phyloP scores from a whole-genome alignment of 2,329 filamentous ascomycete species.

The Fusarium sp. region DNA sequence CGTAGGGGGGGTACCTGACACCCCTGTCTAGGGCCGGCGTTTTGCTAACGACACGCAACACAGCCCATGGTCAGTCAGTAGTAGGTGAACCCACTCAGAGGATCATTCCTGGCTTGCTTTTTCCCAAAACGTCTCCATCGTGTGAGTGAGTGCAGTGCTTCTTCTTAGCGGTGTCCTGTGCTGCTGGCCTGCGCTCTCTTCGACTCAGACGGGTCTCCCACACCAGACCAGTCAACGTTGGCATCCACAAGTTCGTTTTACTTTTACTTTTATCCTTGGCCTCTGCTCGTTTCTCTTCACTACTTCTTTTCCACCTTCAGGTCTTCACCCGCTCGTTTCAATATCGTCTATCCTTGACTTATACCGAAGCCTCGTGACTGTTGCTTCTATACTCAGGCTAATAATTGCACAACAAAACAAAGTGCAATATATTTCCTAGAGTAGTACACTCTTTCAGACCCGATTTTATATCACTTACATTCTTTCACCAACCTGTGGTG shows the following conservation, averaged over 20 bases:
- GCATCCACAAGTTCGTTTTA: slow-evolving; percentile 42
- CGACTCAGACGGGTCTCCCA: slow-evolving; percentile 23
- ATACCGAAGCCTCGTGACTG: slow-evolving; percentile 15
- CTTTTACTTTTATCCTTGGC: slow-evolving; percentile 40
- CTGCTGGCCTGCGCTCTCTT: slow-evolving; percentile 30
- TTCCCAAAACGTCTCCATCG: slow-evolving; percentile 17
- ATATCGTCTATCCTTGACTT: slow-evolving; percentile 25
- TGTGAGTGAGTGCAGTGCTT: slow-evolving; percentile 6
- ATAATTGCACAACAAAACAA: slow-evolving; percentile 31
- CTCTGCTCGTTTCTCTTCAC: slow-evolving; percentile 29
- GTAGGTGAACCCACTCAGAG: slow-evolving; percentile 12
- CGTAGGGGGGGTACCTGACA: slow-evolving; percentile 9
- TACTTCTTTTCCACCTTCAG: slow-evolving; percentile 21
- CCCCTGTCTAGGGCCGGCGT: slow-evolving; percentile 28
- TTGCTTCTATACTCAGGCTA: slow-evolving; percentile 21
- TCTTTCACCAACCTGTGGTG: slow-evolving; percentile 19
- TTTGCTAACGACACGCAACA: slow-evolving; percentile 35
- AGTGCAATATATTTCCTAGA: slow-evolving; percentile 13
- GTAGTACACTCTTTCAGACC: slow-evolving; percentile 39
- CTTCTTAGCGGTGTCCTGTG: slow-evolving; percentile 12
- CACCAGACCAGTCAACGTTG: slow-evolving; percentile 24
- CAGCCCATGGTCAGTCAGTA: slow-evolving; percentile 11
- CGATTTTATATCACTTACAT: slow-evolving; percentile 27
- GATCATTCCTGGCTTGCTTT: slow-evolving; percentile 39
- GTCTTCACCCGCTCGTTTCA: slow-evolving; percentile 35